Percentiles rank a stretch among this genome's conserved stretches.
Conservation (phyloP, 805 yeast genomes). For the Myxozyma udenii region DNA sequence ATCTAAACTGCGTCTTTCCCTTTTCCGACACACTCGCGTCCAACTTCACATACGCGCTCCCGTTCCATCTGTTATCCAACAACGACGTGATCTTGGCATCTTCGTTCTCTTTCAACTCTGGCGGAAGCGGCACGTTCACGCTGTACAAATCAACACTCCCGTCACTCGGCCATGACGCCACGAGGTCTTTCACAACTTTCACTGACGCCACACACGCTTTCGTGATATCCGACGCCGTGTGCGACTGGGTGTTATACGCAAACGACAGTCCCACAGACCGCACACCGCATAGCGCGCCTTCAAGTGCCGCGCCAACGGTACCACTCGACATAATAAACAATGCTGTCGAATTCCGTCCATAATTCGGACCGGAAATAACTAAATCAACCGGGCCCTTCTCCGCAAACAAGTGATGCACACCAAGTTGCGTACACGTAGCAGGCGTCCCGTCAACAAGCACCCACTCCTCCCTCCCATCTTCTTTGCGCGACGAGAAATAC, state of each 20-base stretch:
- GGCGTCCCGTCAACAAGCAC: constrained; percentile 87
- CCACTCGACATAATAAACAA: constrained; percentile 88
- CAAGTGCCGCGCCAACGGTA: constrained; percentile 96
- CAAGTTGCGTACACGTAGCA: constrained; percentile 91
- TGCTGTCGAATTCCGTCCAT: constrained; percentile 88
- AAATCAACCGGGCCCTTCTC: constrained; percentile 65
- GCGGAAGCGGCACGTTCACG: constrained; percentile 78
- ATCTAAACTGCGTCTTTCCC: constrained; percentile 51
- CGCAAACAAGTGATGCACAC: constrained; percentile 63
- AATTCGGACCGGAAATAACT: constrained; percentile 92
- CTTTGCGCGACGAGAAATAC: constrained; percentile 31
- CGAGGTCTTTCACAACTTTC: constrained; percentile 57
- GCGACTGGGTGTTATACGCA: constrained; percentile 61
- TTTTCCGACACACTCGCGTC: constrained; percentile 51
- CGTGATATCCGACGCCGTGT: constrained; percentile 49
- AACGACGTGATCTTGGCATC: constrained; percentile 68
- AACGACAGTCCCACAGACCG: constrained; percentile 78
- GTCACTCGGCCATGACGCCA: constrained; percentile 52
- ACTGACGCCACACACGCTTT: constrained; percentile 71
- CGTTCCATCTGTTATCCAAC: constrained; percentile 78
- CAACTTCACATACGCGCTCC: constrained; percentile 44
- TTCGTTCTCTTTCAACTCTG: constrained; percentile 54
- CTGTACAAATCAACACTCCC: constrained; percentile 65
- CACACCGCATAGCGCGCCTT: constrained; percentile 64
- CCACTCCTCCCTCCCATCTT: constrained; percentile 65